Evolutionary conservation across 2,329 filamentous ascomycete species (phyloP).

Genomic region (Penicillium freii): DNA sequence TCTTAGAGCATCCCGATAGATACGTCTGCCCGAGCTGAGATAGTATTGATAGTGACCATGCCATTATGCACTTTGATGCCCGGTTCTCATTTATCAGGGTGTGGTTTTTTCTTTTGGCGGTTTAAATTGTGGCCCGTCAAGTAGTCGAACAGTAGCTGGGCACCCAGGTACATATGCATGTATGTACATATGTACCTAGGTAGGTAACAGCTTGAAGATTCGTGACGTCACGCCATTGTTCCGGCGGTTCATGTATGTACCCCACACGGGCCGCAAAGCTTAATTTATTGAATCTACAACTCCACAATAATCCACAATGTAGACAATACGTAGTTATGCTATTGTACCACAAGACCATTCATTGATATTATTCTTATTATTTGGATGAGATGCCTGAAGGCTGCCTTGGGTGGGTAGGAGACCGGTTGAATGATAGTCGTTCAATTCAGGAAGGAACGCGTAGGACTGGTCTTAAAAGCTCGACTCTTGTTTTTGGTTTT

Average conservation of each 20-base stretch:
- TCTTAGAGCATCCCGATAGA: too few species aligned
- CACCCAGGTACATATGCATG: too few species aligned
- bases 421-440: background rate
- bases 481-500: background rate
- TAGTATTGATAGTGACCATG: too few species aligned
- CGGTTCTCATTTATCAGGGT: too few species aligned
- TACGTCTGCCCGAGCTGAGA: too few species aligned
- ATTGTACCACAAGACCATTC: background rate
- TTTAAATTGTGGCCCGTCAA: too few species aligned
- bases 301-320: background rate
- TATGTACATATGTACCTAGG: too few species aligned
- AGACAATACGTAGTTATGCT: background rate
- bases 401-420: background rate
- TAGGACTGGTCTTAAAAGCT: background rate
- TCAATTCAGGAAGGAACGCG: background rate
- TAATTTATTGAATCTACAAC: background rate
- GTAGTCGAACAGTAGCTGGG: too few species aligned
- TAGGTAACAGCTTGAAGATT: too few species aligned
- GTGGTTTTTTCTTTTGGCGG: too few species aligned
- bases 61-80: too few species aligned
- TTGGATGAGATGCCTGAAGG: background rate
- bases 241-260: background rate
- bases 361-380: background rate
- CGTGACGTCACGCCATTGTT: background rate
- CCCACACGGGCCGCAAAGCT: constrained; percentile 11